phyloP scores from a whole-genome alignment of 2,329 filamentous ascomycete genomes.

The Xylaria sp. region DNA sequence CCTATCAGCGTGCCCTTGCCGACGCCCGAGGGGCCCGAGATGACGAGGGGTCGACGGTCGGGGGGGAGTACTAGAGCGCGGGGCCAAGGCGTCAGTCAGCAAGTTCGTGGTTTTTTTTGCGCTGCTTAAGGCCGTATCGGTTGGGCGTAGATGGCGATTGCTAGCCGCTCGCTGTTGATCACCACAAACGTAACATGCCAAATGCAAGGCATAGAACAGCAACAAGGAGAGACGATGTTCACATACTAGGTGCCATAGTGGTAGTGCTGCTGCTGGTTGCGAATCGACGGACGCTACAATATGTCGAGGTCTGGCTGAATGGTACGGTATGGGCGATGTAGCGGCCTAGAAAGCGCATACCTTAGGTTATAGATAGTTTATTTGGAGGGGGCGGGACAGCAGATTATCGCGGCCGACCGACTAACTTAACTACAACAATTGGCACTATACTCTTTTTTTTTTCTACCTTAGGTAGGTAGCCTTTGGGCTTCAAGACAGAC shows the following conservation, averaged over 20 bases:
- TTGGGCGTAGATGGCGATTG: neutral
- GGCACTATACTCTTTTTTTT: conserved; percentile 1
- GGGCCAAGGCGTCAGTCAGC: conserved; percentile 12
- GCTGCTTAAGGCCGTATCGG: conserved; percentile 9
- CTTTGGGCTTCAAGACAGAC: neutral
- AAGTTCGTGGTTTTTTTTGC: neutral
- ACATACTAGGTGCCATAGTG: conserved; percentile 51
- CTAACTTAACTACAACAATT: conserved; percentile 8
- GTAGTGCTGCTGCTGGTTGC: conserved; percentile 36
- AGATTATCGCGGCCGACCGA: conserved; percentile 21
- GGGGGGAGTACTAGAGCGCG: conserved; percentile 46
- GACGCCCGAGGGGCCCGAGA: conserved; percentile 82
- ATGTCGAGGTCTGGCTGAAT: conserved; percentile 31
- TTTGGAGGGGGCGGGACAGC: conserved; percentile 20
- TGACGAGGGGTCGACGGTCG: conserved; percentile 74
- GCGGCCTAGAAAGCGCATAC: conserved; percentile 32
- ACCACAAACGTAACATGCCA: neutral
- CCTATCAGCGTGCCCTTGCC: conserved; percentile 85
- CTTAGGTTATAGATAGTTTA: conserved; percentile 5
- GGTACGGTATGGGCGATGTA: conserved; percentile 16
- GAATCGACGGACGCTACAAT: conserved; percentile 34
- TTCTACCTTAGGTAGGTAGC: neutral
- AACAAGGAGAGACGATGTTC: neutral
- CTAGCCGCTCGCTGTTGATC: neutral
- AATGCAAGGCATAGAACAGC: neutral